Conservation (phyloP, 495 filamentous ascomycete species). For the Podospora fimiseda region DNA sequence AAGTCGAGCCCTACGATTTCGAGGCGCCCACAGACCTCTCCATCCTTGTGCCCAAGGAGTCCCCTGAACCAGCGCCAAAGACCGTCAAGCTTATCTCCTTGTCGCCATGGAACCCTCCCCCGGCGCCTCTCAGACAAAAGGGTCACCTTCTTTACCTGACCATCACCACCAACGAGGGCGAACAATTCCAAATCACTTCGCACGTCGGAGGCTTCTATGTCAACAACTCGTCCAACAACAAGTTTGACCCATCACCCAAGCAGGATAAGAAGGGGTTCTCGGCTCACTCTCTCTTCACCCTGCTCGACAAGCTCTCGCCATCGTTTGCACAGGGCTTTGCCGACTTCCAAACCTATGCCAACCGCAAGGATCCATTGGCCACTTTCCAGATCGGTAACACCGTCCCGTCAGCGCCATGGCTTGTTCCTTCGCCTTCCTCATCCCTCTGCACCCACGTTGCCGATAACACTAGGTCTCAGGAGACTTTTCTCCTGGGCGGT, state of each 20-base stretch:
- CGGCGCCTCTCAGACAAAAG: conserved; percentile 79
- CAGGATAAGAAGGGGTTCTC: conserved; percentile 54
- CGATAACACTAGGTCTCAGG: conserved; percentile 85
- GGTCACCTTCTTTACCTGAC: conserved; percentile 92
- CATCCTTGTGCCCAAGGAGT: conserved; percentile 60
- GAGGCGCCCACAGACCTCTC: conserved; percentile 57
- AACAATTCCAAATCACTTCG: conserved; percentile 86
- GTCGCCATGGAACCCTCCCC: conserved; percentile 94
- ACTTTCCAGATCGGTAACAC: conserved; percentile 94
- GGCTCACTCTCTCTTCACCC: conserved; percentile 79
- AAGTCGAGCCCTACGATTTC: conserved; percentile 68
- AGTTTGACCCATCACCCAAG: conserved; percentile 87
- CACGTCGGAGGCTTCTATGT: conserved; percentile 94
- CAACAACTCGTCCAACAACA: conserved; percentile 82
- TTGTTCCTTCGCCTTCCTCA: conserved; percentile 63
- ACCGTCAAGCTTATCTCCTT: conserved; percentile 82
- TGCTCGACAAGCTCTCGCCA: conserved; percentile 72
- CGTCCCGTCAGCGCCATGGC: conserved; percentile 87
- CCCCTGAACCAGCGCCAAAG: conserved; percentile 67
- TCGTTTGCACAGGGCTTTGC: conserved; percentile 71
- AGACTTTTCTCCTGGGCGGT: conserved; percentile 82
- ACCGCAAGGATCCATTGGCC: conserved; percentile 75
- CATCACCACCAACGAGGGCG: conserved; percentile 82
- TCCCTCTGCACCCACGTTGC: conserved; percentile 63
- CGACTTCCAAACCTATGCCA: conserved; percentile 71